These are phyloP conservation scores for Cryphonectria nitschkei DNA, from an alignment of 2,329 filamentous ascomycete species.

Conservation along the genomic window DNA sequence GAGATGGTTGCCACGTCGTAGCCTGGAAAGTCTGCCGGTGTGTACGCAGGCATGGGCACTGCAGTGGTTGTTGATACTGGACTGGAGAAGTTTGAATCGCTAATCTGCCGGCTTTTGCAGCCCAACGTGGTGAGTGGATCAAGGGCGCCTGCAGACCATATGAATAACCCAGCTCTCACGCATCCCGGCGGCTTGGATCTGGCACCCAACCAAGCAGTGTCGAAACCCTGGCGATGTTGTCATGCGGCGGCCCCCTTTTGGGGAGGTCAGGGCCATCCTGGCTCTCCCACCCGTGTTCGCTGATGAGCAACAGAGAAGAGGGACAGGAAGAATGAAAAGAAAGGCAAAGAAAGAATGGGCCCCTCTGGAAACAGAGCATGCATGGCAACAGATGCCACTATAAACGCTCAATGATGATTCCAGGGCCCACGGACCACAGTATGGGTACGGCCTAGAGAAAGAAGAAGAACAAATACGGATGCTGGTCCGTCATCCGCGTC, in stretches of 20 bases:
- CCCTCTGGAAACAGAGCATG: not conserved
- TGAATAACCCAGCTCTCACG: constrained; percentile 12
- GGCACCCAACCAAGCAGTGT: constrained; percentile 20
- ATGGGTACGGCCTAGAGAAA: not conserved
- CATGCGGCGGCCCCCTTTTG: constrained; percentile 15
- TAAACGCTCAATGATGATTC: not conserved
- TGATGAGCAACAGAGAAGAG: constrained; percentile 20
- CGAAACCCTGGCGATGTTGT: constrained; percentile 9
- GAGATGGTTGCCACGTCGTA: constrained; percentile 10
- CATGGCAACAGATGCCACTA: not conserved
- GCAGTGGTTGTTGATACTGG: constrained; percentile 5
- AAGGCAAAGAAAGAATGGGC: constrained; percentile 19
- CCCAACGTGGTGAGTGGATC: constrained; percentile 18
- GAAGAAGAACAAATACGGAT: not conserved
- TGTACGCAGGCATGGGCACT: constrained; percentile 8
- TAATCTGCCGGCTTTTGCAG: constrained; percentile 18
- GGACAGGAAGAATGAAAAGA: not conserved
- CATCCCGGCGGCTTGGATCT: constrained; percentile 29
- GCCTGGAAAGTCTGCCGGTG: not conserved
- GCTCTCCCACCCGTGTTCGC: constrained; percentile 15
- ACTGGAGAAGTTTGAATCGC: constrained; percentile 9
- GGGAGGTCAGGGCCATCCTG: constrained; percentile 14
- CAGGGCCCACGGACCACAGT: constrained; percentile 4
- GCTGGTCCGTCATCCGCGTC: constrained; percentile 14
- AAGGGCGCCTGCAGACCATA: constrained; percentile 14